A percentile compares a stretch with the other conserved stretches of the same genome.
phyloP scores from a whole-genome alignment of 2,329 filamentous ascomycete species.

The Phyllosticta paracitricarpa region DNA sequence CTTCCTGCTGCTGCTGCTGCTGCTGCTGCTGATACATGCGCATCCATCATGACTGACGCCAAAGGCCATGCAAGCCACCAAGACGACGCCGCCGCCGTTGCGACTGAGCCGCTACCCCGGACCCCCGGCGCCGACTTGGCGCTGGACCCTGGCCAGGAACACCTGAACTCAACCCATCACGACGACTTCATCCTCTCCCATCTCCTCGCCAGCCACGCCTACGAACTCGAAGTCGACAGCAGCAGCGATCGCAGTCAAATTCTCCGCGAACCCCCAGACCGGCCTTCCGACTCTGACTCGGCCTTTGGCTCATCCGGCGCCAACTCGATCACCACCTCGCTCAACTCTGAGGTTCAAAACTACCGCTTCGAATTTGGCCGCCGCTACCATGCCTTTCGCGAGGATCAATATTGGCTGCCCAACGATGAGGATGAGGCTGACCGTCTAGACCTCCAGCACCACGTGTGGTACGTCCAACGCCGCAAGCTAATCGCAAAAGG shows the following conservation, averaged over 20 bases:
- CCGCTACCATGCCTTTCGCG: slow-evolving; percentile 27
- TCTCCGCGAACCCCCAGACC: not conserved
- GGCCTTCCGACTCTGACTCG: not conserved
- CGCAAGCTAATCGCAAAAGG: not conserved
- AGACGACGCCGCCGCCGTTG: not conserved
- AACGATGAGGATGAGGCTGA: slow-evolving; percentile 31
- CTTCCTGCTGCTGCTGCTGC: no score
- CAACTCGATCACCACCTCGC: slow-evolving; percentile 19
- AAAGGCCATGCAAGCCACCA: not conserved
- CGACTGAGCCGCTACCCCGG: not conserved
- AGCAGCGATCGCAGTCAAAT: not conserved
- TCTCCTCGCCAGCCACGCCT: not conserved
- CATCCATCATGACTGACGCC: not conserved
- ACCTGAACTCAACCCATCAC: not conserved
- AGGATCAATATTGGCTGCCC: slow-evolving; percentile 25
- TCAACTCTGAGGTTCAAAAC: slow-evolving; percentile 25
- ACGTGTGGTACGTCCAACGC: slow-evolving; percentile 18
- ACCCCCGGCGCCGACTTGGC: not conserved
- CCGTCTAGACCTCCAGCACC: slow-evolving; percentile 27
- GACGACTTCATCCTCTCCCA: not conserved
- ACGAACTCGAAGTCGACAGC: slow-evolving; percentile 3
- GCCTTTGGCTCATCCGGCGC: not conserved
- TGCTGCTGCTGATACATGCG: no score
- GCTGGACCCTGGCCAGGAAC: not conserved
- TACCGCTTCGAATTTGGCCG: slow-evolving; percentile 29